Conservation (phyloP, 1,139 yeast species). For the Arxiozyma telluris region DNA sequence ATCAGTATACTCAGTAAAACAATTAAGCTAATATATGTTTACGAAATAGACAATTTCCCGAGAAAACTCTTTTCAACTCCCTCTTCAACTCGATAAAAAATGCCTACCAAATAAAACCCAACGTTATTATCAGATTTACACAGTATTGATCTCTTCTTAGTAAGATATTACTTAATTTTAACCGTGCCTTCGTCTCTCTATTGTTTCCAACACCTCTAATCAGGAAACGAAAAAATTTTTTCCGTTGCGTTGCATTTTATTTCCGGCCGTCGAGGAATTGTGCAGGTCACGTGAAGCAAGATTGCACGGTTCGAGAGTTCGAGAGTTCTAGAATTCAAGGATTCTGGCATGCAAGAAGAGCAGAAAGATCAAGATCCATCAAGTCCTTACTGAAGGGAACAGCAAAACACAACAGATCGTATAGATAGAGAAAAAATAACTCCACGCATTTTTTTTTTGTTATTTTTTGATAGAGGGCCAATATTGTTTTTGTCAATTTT, state of each 20-base stretch:
- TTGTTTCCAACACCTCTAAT: not conserved
- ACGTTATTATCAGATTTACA: not conserved
- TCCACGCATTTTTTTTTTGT: too few species aligned
- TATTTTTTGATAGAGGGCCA: not conserved
- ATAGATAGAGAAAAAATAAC: too few species aligned
- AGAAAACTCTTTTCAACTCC: not conserved
- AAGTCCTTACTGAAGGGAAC: not conserved
- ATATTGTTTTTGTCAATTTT: too few species aligned
- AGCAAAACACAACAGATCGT: not conserved
- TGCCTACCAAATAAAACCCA: not conserved
- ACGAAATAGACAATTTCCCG: not conserved
- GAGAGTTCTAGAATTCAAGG: not conserved
- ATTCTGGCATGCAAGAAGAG: too few species aligned
- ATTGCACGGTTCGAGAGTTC: too few species aligned
- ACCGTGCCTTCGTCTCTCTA: not conserved
- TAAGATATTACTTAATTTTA: too few species aligned
- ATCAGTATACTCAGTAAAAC: too few species aligned
- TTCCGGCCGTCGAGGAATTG: not conserved
- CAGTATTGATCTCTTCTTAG: not conserved
- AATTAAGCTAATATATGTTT: not conserved
- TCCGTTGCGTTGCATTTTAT: not conserved
- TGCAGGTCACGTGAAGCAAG: too few species aligned
- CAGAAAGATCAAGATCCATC: not conserved
- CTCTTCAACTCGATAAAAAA: not conserved
- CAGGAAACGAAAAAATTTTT: not conserved